A percentile compares a stretch with the other conserved stretches of the same genome.
Evolutionary conservation across 441 rosid species (phyloP).

Genomic region (Adansonia grandidieri): DNA sequence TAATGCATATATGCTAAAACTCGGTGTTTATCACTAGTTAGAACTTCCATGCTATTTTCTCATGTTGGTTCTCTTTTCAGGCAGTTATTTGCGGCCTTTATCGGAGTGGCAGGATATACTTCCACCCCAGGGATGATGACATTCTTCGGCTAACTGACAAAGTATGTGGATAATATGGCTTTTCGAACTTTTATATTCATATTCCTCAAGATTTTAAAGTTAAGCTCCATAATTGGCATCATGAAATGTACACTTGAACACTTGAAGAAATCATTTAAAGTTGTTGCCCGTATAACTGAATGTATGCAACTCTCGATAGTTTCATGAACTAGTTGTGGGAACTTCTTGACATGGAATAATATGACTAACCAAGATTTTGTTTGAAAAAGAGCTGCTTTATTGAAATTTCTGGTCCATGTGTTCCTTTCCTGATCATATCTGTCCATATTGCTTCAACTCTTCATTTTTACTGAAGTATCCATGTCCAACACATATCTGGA

Average conservation of each 20-base stretch:
- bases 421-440: slow-evolving; percentile 13
- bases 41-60: slow-evolving; percentile 27
- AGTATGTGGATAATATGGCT: slow-evolving; percentile 44
- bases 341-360: background rate
- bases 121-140: slow-evolving; percentile 88
- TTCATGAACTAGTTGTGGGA: background rate
- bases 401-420: slow-evolving; percentile 20
- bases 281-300: background rate
- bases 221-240: slow-evolving; percentile 13
- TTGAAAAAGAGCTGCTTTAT: slow-evolving; percentile 18
- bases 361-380: slow-evolving; percentile 14
- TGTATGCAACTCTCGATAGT: background rate
- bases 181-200: slow-evolving; percentile 25
- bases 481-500: too few species aligned
- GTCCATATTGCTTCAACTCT: background rate
- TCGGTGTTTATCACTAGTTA: slow-evolving; percentile 18
- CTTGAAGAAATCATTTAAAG: background rate
- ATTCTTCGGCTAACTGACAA: slow-evolving; percentile 68
- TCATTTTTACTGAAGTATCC: too few species aligned
- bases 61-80: slow-evolving; percentile 48
- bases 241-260: background rate
- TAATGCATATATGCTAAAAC: slow-evolving; percentile 30
- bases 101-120: slow-evolving; percentile 69
- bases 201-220: background rate
- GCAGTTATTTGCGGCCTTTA: slow-evolving; percentile 89